Percentiles rank a stretch among this genome's conserved stretches.
Conservation (phyloP, 2,329 filamentous ascomycete genomes). For the Sordariomycetes sp. region DNA sequence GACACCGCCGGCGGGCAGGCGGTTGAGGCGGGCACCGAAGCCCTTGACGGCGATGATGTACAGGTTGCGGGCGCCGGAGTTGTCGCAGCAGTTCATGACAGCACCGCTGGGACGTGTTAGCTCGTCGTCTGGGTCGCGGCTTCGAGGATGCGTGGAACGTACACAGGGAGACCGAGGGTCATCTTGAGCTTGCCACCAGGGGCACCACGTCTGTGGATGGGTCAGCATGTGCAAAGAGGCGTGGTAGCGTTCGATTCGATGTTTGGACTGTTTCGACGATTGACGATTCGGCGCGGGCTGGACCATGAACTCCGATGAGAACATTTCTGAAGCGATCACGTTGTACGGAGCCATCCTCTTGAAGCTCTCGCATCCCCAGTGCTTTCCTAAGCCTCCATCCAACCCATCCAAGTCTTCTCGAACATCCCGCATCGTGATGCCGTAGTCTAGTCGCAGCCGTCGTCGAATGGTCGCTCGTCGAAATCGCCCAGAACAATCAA, state of each 20-base stretch:
- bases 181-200: conserved; percentile 99
- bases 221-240: conserved; percentile 3
- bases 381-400: not conserved
- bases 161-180: conserved; percentile 99
- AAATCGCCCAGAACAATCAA: not conserved
- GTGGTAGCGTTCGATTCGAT: too few relatives aligned
- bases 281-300: conserved; percentile 4
- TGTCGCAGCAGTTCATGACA: conserved; percentile 99
- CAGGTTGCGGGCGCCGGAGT: conserved; percentile 96
- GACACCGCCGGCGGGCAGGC: conserved; percentile 92
- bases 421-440: not conserved
- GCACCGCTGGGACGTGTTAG: conserved; percentile 59
- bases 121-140: conserved; percentile 1
- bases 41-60: conserved; percentile 99
- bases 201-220: conserved; percentile 63
- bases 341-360: not conserved
- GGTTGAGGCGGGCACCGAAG: conserved; percentile 94
- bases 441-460: too few relatives aligned
- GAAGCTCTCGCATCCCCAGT: not conserved
- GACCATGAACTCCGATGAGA: not conserved
- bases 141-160: conserved; percentile 41
- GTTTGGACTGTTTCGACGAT: too few relatives aligned
- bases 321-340: not conserved
- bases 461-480: not conserved
- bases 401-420: not conserved